These are phyloP conservation scores for Xylaria curta DNA, from an alignment of 495 filamentous ascomycete genomes.

Conservation along the genomic window DNA sequence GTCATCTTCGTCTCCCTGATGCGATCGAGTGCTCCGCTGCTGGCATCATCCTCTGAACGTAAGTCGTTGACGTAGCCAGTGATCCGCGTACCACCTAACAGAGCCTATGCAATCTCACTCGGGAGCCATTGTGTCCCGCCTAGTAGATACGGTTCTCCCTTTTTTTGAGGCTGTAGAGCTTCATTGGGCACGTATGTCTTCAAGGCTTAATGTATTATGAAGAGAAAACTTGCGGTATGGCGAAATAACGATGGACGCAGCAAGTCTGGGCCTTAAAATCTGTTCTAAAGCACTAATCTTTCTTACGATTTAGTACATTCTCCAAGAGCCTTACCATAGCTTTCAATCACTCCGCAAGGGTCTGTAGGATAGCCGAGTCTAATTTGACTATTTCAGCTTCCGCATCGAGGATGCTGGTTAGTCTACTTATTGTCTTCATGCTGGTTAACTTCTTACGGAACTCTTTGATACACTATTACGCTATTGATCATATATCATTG, in stretches of 20 bases:
- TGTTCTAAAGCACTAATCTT: conserved; percentile 66
- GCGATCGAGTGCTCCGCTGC: not conserved
- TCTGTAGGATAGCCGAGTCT: conserved; percentile 11
- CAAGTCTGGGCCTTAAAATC: conserved; percentile 61
- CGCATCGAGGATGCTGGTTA: conserved; percentile 5
- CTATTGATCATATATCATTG: not conserved
- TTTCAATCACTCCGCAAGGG: conserved; percentile 32
- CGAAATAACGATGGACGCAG: conserved; percentile 67
- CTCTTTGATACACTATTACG: conserved; percentile 9
- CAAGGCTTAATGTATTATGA: conserved; percentile 46
- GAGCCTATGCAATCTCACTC: conserved; percentile 54
- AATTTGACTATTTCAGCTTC: conserved; percentile 10
- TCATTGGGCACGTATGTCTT: conserved; percentile 26
- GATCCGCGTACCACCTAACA: conserved; percentile 64
- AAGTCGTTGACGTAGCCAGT: conserved; percentile 70
- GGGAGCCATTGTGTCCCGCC: conserved; percentile 62
- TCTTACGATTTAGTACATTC: conserved; percentile 42
- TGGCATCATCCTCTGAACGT: conserved; percentile 52
- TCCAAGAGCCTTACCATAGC: conserved; percentile 33
- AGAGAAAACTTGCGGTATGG: conserved; percentile 45
- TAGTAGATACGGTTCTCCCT: not conserved
- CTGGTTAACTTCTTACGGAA: not conserved
- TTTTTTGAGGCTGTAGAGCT: not conserved
- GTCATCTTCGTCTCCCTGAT: not conserved
- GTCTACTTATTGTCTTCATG: not conserved